Percentiles rank a stretch among this genome's conserved stretches.
Evolutionary conservation across 306 rosid species (phyloP).

Genomic region (Vigna radiata): DNA sequence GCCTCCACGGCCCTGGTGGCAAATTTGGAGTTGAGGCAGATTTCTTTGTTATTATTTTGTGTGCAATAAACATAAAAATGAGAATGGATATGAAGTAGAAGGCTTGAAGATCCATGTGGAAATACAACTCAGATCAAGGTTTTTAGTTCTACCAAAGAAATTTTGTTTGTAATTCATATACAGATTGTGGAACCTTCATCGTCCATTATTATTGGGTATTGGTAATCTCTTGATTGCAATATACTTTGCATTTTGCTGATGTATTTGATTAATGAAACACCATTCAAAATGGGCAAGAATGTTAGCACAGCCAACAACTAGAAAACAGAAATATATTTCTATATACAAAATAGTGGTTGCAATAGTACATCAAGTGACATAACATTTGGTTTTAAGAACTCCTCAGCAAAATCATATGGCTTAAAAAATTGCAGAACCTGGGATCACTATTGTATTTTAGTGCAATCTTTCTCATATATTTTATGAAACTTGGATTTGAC

Average conservation of each 20-base stretch:
- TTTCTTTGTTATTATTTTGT: conserved; percentile 32
- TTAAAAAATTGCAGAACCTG: not conserved
- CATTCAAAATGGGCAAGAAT: not conserved
- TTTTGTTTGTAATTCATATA: conserved; percentile 6
- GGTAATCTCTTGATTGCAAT: not conserved
- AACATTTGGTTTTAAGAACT: not conserved
- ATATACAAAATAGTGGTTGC: not conserved
- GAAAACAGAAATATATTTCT: conserved; percentile 4
- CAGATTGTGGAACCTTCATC: not conserved
- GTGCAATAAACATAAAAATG: conserved; percentile 11
- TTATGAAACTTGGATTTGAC: not conserved
- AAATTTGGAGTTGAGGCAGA: conserved; percentile 34
- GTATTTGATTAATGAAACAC: not conserved
- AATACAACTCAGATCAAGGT: not conserved
- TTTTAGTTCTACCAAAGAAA: not conserved
- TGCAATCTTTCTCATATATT: not conserved
- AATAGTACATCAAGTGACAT: not conserved
- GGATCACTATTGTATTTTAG: not conserved
- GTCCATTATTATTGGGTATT: not conserved
- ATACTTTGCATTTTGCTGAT: not conserved
- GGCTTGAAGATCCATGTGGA: conserved; percentile 41
- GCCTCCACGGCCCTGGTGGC: conserved; percentile 57
- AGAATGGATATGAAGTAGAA: conserved; percentile 22
- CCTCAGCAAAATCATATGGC: not conserved
- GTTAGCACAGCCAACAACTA: not conserved